Evolutionary conservation across 495 filamentous ascomycete species (phyloP).

Genomic region (Penicillium diatomitis): DNA sequence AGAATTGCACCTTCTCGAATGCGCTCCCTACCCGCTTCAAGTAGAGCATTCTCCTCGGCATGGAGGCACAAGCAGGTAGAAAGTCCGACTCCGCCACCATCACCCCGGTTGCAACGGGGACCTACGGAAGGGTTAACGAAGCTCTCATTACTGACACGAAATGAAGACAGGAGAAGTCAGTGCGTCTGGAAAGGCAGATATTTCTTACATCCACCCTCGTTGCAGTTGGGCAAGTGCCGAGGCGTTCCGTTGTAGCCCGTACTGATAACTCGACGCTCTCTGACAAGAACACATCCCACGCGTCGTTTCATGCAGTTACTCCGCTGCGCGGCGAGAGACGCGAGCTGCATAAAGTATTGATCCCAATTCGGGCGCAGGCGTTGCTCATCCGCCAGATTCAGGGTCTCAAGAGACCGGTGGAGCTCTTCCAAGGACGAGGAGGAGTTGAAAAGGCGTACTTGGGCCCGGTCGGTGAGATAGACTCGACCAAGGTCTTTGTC

Average conservation of each 20-base stretch:
- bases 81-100: conserved; percentile 60
- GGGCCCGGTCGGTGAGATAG: conserved; percentile 66
- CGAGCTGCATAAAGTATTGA: conserved; percentile 93
- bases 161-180: background rate
- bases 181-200: background rate
- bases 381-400: conserved; percentile 68
- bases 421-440: conserved; percentile 61
- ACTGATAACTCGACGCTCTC: conserved; percentile 78
- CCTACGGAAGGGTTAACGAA: conserved; percentile 22
- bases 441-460: conserved; percentile 78
- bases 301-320: conserved; percentile 98
- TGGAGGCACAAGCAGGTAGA: conserved; percentile 90
- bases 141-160: background rate
- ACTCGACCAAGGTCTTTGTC: conserved; percentile 53
- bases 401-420: conserved; percentile 52
- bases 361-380: conserved; percentile 92
- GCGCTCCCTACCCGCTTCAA: conserved; percentile 88
- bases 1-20: conserved; percentile 70
- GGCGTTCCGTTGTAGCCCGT: conserved; percentile 99
- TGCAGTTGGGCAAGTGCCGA: conserved; percentile 76
- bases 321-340: conserved; percentile 80
- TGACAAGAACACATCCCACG: conserved; percentile 90
- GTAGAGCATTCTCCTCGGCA: conserved; percentile 91
- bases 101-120: conserved; percentile 69
- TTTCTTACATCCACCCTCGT: conserved; percentile 75